Evolutionary conservation across 164 flowering plant genomes (phyloP).

Genomic region (Houttuynia cordata): DNA sequence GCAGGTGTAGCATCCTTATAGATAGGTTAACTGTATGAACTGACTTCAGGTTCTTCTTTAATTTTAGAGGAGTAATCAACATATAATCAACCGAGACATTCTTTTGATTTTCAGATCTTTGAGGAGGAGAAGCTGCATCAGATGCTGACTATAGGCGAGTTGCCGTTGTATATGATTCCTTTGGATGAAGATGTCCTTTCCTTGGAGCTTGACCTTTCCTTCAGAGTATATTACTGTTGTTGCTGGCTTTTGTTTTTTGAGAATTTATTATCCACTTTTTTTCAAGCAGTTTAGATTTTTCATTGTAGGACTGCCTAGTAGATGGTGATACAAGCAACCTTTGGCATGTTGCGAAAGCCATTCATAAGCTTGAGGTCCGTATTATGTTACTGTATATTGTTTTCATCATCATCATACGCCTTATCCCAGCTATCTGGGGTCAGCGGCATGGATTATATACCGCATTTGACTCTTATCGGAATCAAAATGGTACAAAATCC

Average conservation of each 20-base stretch:
- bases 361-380: slow-evolving; percentile 89
- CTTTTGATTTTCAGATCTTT: slow-evolving; percentile 35
- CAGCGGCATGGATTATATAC: too few relatives aligned
- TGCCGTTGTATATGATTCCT: slow-evolving; percentile 68
- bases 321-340: slow-evolving; percentile 81
- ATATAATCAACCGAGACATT: neutral
- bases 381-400: neutral
- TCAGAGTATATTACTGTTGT: slow-evolving; percentile 35
- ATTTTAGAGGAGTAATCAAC: neutral
- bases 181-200: slow-evolving; percentile 92
- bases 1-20: neutral
- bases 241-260: neutral
- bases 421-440: too few relatives aligned
- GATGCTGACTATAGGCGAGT: slow-evolving; percentile 77
- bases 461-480: too few relatives aligned
- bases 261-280: neutral
- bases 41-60: neutral
- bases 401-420: too few relatives aligned
- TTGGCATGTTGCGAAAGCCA: slow-evolving; percentile 96
- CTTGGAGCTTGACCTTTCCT: slow-evolving; percentile 77
- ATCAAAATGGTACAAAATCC: too few relatives aligned
- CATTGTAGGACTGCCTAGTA: slow-evolving; percentile 53
- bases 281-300: neutral
- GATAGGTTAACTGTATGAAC: neutral
- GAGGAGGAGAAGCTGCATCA: slow-evolving; percentile 90